Base-by-base conservation (phyloP, 1,284 basidiomycete species). In the Malassezia caprae region DNA sequence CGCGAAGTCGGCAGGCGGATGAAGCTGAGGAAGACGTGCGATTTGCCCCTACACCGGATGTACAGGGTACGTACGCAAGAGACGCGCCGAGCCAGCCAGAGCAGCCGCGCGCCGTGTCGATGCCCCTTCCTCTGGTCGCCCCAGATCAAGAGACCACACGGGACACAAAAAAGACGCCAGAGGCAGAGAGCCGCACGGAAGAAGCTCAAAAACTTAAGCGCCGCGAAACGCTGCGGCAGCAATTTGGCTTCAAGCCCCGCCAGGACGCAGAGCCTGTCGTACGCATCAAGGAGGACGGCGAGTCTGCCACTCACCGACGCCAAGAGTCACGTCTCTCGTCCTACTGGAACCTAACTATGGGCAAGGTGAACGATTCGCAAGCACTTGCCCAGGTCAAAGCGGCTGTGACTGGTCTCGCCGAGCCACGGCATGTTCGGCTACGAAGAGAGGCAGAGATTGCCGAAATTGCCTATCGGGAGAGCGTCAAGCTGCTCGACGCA, bases 21-120 rank as follows among this genome's bases (percentile, higher is more conserved):
- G 71, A 73, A 51, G 71, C 71, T 3, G 70, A 72, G 27, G 71
- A 73, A 42, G 71, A 72, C 55, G 68, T 60, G 2, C 58, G 65
- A 8, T 73, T 73, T 45, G 71, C 71, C 13, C 67, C 68, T 10
- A 40, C 26, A 11, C 15, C 46, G 11, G 32, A 56, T 21, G 26
- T 41, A 28, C 23, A 37, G 21, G 32, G 45, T n/a, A 11, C 35
- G 3, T 28, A 19, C 17, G n/a, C 19, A 12, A 19, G 37, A 19
- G 37, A 39, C 11, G 28, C 56, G 39, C 52, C 53, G 11, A 53
- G 31, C 15, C 48, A 48, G 12, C 30, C 42, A 12, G 32, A 37
- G 11, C 17, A 15, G n/a, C 4, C 42, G 2, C 41, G 32, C 13
- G 23, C 19, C 12, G 41, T 27, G n/a, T 43, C 41, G 3, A 43